Evolutionary conservation across 2,329 filamentous ascomycete species (phyloP).

Genomic region (Aspergillus aculeatus): DNA sequence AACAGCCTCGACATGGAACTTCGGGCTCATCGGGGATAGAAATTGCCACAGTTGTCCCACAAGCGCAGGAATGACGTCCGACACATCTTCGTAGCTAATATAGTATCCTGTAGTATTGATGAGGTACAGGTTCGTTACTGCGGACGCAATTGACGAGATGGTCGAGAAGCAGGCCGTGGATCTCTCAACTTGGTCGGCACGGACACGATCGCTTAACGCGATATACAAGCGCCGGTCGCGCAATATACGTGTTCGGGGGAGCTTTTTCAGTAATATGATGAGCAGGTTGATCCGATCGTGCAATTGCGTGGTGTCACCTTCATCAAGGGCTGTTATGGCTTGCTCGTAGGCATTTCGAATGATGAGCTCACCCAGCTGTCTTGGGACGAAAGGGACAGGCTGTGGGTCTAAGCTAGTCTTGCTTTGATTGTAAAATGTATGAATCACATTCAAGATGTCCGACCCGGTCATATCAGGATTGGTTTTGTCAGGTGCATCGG

Average conservation of each 20-base stretch:
- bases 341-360: slow-evolving; percentile 57
- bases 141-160: slow-evolving; percentile 48
- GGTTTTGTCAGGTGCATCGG: slow-evolving; percentile 23
- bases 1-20: slow-evolving; percentile 92
- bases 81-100: slow-evolving; percentile 50
- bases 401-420: slow-evolving; percentile 67
- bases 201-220: slow-evolving; percentile 31
- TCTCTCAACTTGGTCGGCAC: slow-evolving; percentile 20
- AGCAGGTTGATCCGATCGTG: slow-evolving; percentile 61
- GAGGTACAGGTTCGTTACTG: slow-evolving; percentile 45
- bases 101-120: slow-evolving; percentile 37
- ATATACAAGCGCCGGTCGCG: slow-evolving; percentile 36
- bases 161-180: slow-evolving; percentile 35
- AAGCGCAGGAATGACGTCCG: slow-evolving; percentile 64
- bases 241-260: slow-evolving; percentile 37
- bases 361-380: slow-evolving; percentile 61
- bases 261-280: slow-evolving; percentile 48
- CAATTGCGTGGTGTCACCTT: slow-evolving; percentile 44
- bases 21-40: slow-evolving; percentile 77
- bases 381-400: slow-evolving; percentile 58
- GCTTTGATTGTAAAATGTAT: slow-evolving; percentile 66
- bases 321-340: slow-evolving; percentile 33
- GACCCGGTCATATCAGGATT: slow-evolving; percentile 17
- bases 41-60: slow-evolving; percentile 75
- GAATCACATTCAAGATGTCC: slow-evolving; percentile 61